Evolutionary conservation across 2,329 filamentous ascomycete species (phyloP).

Genomic region (Diaporthe citriasiana): DNA sequence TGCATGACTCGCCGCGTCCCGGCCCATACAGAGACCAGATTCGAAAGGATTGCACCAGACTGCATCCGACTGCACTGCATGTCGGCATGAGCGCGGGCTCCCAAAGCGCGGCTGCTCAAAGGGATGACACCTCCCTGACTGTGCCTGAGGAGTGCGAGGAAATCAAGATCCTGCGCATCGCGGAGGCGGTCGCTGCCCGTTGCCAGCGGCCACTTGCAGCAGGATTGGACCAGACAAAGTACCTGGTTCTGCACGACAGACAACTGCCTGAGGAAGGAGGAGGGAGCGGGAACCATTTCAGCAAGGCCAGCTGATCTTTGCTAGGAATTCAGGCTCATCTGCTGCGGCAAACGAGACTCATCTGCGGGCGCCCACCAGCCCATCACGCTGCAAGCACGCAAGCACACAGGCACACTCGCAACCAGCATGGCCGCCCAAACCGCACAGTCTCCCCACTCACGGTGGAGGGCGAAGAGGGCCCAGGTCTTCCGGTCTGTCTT

Average conservation of each 20-base stretch:
- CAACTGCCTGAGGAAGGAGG: background rate
- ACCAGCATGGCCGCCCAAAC: constrained; percentile 37
- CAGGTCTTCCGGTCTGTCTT: constrained; percentile 70
- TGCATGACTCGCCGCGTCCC: constrained; percentile 16
- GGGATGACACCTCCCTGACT: background rate
- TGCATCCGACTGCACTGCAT: constrained; percentile 5
- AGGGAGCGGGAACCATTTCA: background rate
- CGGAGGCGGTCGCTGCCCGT: background rate
- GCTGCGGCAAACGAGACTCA: constrained; percentile 5
- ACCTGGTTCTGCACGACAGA: background rate
- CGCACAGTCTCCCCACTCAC: constrained; percentile 49
- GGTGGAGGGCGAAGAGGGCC: constrained; percentile 62
- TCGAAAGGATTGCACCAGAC: background rate
- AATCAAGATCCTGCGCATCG: background rate
- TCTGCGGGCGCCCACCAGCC: background rate
- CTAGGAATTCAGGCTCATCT: background rate
- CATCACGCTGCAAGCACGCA: background rate
- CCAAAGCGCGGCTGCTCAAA: constrained; percentile 15
- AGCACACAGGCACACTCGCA: background rate
- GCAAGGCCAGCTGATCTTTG: background rate
- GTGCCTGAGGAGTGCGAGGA: background rate
- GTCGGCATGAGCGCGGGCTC: constrained; percentile 3
- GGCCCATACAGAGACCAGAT: background rate
- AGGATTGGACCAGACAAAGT: background rate
- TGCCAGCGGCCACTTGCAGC: background rate